Conservation (phyloP, 495 filamentous ascomycete species). For the Xylona heveae region DNA sequence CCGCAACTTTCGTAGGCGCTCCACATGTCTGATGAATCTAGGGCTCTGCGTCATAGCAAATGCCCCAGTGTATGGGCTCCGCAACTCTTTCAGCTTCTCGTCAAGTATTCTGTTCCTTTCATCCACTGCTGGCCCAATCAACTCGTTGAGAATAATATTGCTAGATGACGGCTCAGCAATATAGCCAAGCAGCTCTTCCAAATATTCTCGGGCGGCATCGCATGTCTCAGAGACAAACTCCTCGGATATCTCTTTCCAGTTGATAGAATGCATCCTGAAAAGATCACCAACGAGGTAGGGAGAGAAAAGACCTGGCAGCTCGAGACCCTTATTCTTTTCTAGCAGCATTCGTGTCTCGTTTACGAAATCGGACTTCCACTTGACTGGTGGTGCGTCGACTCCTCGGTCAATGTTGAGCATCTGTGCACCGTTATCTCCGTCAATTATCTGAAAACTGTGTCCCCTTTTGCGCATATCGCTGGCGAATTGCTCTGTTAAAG, state of each 20-base stretch:
- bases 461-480: conserved; percentile 7
- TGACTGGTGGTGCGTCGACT: no score
- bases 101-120: conserved; percentile 5
- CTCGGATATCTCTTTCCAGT: conserved; percentile 15
- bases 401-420: no score
- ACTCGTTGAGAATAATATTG: conserved; percentile 10
- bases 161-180: conserved; percentile 14
- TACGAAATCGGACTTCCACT: no score
- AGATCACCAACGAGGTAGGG: conserved; percentile 24
- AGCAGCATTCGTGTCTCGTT: no score
- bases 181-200: conserved; percentile 11
- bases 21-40: no score
- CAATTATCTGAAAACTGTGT: conserved; percentile 7
- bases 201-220: conserved; percentile 11
- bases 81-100: conserved; percentile 5
- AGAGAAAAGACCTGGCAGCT: conserved; percentile 25
- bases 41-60: not conserved
- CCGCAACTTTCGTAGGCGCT: conserved; percentile 4
- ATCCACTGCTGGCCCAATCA: conserved; percentile 15
- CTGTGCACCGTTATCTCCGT: no score
- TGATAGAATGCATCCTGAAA: conserved; percentile 20
- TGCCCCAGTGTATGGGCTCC: conserved; percentile 6
- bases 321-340: conserved; percentile 14
- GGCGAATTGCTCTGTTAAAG: conserved; percentile 11
- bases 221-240: not conserved